These are phyloP conservation scores for Babesia ovis DNA, from an alignment of 169 alveolate species.

Conservation along the genomic window DNA sequence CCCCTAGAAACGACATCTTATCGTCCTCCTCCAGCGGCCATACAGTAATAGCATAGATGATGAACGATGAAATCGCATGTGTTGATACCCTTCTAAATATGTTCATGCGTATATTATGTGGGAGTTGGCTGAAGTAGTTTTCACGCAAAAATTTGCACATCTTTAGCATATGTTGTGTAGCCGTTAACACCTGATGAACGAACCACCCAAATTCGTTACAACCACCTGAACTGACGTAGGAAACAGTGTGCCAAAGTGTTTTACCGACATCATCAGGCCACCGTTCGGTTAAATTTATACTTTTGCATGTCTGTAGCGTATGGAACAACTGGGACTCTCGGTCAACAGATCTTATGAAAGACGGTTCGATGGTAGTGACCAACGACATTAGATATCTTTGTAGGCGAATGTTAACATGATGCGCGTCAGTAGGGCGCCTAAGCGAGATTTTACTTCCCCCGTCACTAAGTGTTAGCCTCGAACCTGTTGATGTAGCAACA, in stretches of 20 bases:
- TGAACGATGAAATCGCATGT: slow-evolving; percentile 39
- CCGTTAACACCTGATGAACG: slow-evolving; percentile 46
- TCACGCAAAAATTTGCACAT: slow-evolving; percentile 60
- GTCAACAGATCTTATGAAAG: slow-evolving; percentile 8
- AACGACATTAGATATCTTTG: slow-evolving; percentile 15
- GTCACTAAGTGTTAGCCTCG: slow-evolving; percentile 39
- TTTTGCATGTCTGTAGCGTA: slow-evolving; percentile 32
- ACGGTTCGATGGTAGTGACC: slow-evolving; percentile 37
- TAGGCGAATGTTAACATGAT: slow-evolving; percentile 31
- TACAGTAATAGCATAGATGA: slow-evolving; percentile 51
- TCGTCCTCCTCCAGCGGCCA: slow-evolving; percentile 69
- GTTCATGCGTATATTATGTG: neutral
- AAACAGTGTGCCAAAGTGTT: slow-evolving; percentile 62
- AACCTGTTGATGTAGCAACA: slow-evolving; percentile 29
- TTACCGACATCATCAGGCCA: slow-evolving; percentile 64
- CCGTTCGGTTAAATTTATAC: neutral
- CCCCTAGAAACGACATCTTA: slow-evolving; percentile 32
- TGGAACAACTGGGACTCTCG: slow-evolving; percentile 22
- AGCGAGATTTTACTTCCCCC: slow-evolving; percentile 65
- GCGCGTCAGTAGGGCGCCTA: slow-evolving; percentile 56
- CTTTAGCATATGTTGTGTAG: slow-evolving; percentile 49
- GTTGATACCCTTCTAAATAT: slow-evolving; percentile 28
- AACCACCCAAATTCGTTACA: slow-evolving; percentile 56
- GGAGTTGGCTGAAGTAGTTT: slow-evolving; percentile 52
- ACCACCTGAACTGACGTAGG: slow-evolving; percentile 49